Percentiles rank a stretch among this genome's conserved stretches.
Conservation (phyloP, 257 asterid genomes). For the Capsicum chinense region DNA sequence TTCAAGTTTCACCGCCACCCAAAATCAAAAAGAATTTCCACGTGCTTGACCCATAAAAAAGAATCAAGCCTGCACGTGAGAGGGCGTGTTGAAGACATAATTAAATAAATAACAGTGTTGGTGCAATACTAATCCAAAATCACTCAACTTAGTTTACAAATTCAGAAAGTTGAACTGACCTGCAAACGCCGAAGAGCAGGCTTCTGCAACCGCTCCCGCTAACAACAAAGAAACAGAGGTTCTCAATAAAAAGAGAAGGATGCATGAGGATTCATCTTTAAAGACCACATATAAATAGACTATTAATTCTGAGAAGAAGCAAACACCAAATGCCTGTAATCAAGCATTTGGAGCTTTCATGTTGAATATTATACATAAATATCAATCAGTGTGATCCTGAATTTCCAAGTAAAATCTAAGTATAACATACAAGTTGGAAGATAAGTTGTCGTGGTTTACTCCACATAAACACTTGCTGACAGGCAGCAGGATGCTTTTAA, state of each 20-base stretch:
- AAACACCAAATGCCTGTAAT: neutral
- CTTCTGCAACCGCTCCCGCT: slow-evolving; percentile 96
- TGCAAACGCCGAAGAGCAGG: slow-evolving; percentile 93
- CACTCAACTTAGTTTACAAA: neutral
- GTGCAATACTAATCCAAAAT: neutral
- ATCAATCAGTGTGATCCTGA: neutral
- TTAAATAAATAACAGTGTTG: neutral
- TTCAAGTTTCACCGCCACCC: neutral
- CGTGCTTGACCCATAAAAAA: neutral
- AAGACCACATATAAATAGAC: slow-evolving; percentile 3
- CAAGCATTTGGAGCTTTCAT: slow-evolving; percentile 24
- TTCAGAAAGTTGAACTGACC: slow-evolving; percentile 53
- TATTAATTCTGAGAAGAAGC: slow-evolving; percentile 10
- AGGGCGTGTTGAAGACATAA: neutral
- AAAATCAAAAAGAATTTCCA: neutral
- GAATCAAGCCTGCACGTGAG: neutral
- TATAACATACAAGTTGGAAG: neutral
- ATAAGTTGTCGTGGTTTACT: neutral
- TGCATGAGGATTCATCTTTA: slow-evolving; percentile 25
- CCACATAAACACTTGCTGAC: neutral
- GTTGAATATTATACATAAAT: neutral
- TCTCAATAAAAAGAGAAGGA: slow-evolving; percentile 28
- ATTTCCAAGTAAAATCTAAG: neutral
- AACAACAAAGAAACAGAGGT: slow-evolving; percentile 41
- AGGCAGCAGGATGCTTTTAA: slow-evolving; percentile 7